Percentiles rank a stretch among this genome's conserved stretches.
These are phyloP conservation scores for Kingdonia uniflora DNA, from an alignment of 164 flowering plant species.

Conservation along the genomic window DNA sequence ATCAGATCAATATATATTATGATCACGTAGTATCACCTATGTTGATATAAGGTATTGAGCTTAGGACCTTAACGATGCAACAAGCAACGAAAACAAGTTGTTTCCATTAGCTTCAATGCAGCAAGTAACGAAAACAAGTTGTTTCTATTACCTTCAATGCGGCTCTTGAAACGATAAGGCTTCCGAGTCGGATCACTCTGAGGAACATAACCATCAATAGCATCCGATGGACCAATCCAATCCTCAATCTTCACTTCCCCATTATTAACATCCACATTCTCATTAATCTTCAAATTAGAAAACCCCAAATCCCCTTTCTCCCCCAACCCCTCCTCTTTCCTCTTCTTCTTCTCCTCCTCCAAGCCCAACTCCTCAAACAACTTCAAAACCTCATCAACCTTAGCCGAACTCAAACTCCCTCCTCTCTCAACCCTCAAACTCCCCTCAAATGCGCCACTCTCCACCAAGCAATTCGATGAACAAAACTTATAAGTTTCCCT, in stretches of 20 bases:
- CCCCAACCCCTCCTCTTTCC: slow-evolving; percentile 20
- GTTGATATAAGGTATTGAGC: no score
- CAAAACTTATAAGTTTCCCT: slow-evolving; percentile 62
- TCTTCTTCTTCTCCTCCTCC: slow-evolving; percentile 24
- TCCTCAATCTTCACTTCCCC: slow-evolving; percentile 49
- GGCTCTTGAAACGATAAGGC: slow-evolving; percentile 6
- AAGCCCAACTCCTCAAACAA: slow-evolving; percentile 36
- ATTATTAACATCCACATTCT: slow-evolving; percentile 26
- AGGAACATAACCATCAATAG: slow-evolving; percentile 95
- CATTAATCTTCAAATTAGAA: slow-evolving; percentile 48
- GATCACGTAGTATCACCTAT: not conserved
- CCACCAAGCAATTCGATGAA: slow-evolving; percentile 45
- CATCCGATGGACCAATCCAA: slow-evolving; percentile 76
- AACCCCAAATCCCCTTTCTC: slow-evolving; percentile 34
- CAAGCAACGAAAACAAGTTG: not conserved
- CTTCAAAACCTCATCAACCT: slow-evolving; percentile 40
- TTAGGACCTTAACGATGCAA: not conserved
- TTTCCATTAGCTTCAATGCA: not conserved
- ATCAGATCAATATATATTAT: not conserved
- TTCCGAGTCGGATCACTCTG: slow-evolving; percentile 17
- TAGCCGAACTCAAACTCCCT: slow-evolving; percentile 18
- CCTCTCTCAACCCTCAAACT: slow-evolving; percentile 43
- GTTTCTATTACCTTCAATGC: slow-evolving; percentile 25
- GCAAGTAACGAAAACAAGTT: not conserved
- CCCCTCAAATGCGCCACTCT: slow-evolving; percentile 48